Percentiles rank a stretch among this genome's conserved stretches.
These are phyloP conservation scores for Aphanomyces stellatus DNA, from an alignment of 352 stramenopile genomes.

Conservation along the genomic window DNA sequence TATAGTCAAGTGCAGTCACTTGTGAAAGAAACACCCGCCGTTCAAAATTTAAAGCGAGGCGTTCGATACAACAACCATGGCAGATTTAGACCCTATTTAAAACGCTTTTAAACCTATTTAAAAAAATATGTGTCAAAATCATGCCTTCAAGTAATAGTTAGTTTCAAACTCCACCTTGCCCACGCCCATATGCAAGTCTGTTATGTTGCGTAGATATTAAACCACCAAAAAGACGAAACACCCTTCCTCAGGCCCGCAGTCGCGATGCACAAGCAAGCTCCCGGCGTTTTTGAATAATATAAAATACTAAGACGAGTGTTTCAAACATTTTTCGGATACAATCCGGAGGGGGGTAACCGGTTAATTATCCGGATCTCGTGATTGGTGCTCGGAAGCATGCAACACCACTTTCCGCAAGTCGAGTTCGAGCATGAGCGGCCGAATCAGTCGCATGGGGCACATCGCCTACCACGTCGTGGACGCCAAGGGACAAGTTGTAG, in stretches of 20 bases:
- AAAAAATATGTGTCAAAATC: neutral
- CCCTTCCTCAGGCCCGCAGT: too few relatives aligned
- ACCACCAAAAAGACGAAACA: too few relatives aligned
- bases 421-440: conserved; percentile 13
- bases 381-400: conserved; percentile 2
- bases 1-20: neutral
- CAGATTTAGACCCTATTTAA: neutral
- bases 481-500: conserved; percentile 93
- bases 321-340: neutral
- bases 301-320: too few relatives aligned
- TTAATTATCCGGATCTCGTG: neutral
- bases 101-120: neutral
- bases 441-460: conserved; percentile 15
- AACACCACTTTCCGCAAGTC: neutral
- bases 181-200: too few relatives aligned
- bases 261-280: too few relatives aligned
- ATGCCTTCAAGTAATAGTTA: too few relatives aligned
- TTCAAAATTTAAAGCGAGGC: neutral
- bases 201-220: too few relatives aligned
- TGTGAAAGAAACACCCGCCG: neutral
- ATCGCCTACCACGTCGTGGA: conserved; percentile 95
- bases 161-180: too few relatives aligned
- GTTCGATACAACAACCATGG: neutral
- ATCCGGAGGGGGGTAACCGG: neutral
- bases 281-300: too few relatives aligned